Conservation (phyloP, 768 basidiomycete species). For the Trametes sanguinea region DNA sequence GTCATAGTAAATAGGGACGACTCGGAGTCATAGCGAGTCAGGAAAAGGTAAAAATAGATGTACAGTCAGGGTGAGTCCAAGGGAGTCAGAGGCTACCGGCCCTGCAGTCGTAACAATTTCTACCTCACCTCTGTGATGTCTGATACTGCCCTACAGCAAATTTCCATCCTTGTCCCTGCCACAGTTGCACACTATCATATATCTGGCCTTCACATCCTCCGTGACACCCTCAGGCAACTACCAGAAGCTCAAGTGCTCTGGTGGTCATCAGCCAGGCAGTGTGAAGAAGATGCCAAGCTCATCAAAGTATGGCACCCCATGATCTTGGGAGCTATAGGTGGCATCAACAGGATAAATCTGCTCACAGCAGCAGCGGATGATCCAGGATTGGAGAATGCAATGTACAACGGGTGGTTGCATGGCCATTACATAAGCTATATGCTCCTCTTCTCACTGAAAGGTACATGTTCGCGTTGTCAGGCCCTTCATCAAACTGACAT, state of each 20-base stretch:
- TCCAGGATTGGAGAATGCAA: slow-evolving; percentile 46
- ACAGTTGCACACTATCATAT: slow-evolving; percentile 39
- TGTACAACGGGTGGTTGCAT: slow-evolving; percentile 47
- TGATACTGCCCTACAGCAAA: slow-evolving; percentile 41
- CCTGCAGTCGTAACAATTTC: no score
- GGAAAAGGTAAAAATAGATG: no score
- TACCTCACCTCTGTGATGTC: slow-evolving; percentile 45
- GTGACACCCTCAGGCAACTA: slow-evolving; percentile 32
- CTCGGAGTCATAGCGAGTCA: no score
- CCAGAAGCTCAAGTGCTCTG: slow-evolving; percentile 35
- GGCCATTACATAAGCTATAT: slow-evolving; percentile 44
- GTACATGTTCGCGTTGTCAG: slow-evolving; percentile 22
- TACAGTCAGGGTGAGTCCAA: no score
- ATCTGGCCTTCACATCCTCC: slow-evolving; percentile 38
- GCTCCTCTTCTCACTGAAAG: slow-evolving; percentile 38
- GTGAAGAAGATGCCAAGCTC: slow-evolving; percentile 31
- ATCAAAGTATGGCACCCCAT: slow-evolving; percentile 34
- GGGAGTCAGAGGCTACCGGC: no score
- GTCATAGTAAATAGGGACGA: no score
- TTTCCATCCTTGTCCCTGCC: slow-evolving; percentile 44
- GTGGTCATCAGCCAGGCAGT: slow-evolving; percentile 30
- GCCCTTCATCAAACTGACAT: neutral
- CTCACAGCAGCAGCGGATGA: slow-evolving; percentile 40
- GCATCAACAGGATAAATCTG: slow-evolving; percentile 46
- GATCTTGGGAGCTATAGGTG: slow-evolving; percentile 42